Conservation (phyloP, 768 basidiomycete species). For the Amanita molliuscula region DNA sequence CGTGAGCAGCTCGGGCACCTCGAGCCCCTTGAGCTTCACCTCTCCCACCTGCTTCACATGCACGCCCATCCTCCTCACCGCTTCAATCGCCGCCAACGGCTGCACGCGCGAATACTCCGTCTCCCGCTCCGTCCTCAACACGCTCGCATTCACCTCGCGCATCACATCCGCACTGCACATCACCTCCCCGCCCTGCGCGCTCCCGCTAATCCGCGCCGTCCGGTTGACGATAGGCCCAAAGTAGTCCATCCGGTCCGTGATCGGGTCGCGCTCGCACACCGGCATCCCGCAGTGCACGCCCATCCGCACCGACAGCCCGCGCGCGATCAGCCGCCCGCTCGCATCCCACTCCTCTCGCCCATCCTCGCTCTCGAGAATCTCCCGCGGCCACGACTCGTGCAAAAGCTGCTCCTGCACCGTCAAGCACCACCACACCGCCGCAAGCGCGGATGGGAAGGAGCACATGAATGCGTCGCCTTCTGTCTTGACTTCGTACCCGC, state of each 20-base stretch:
- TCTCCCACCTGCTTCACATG: slow-evolving; percentile 74
- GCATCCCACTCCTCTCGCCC: slow-evolving; percentile 70
- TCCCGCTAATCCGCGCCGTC: slow-evolving; percentile 72
- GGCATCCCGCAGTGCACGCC: slow-evolving; percentile 92
- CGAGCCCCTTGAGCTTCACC: slow-evolving; percentile 88
- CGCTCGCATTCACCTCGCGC: slow-evolving; percentile 62
- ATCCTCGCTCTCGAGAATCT: slow-evolving; percentile 88
- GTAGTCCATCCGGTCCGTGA: slow-evolving; percentile 96
- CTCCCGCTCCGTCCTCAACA: slow-evolving; percentile 42
- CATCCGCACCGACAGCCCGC: slow-evolving; percentile 93
- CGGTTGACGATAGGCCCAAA: slow-evolving; percentile 96
- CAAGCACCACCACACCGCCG: slow-evolving; percentile 86
- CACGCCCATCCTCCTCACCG: slow-evolving; percentile 63
- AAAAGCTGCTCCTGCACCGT: slow-evolving; percentile 79
- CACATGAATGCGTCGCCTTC: slow-evolving; percentile 99
- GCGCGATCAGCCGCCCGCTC: slow-evolving; percentile 58
- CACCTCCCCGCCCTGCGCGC: slow-evolving; percentile 88
- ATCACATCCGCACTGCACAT: slow-evolving; percentile 84
- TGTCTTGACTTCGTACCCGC: slow-evolving; percentile 98
- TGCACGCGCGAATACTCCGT: slow-evolving; percentile 54
- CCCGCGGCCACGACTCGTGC: slow-evolving; percentile 80
- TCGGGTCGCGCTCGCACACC: slow-evolving; percentile 82
- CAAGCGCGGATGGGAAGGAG: slow-evolving; percentile 82
- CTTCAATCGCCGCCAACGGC: slow-evolving; percentile 55
- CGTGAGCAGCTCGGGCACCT: slow-evolving; percentile 83